A percentile compares a stretch with the other conserved stretches of the same genome.
Conservation (phyloP, 495 filamentous ascomycete species). For the Xylaria curta region DNA sequence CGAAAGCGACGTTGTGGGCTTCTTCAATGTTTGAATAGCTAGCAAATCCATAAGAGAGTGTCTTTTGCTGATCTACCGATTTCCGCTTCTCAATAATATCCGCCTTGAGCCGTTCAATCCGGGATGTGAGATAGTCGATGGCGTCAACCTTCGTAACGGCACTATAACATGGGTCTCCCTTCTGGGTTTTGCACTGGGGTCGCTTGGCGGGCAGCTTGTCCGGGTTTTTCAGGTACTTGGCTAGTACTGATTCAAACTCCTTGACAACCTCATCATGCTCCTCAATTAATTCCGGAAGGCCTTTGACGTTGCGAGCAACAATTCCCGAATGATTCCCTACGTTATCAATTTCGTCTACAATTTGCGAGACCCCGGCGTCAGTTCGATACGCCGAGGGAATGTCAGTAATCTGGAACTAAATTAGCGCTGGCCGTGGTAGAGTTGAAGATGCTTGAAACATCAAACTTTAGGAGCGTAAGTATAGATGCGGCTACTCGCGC, state of each 20-base stretch:
- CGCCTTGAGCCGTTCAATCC: constrained; percentile 72
- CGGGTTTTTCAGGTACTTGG: constrained; percentile 80
- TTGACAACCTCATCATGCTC: constrained; percentile 74
- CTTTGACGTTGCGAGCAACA: constrained; percentile 80
- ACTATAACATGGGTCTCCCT: constrained; percentile 57
- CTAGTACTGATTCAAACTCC: constrained; percentile 69
- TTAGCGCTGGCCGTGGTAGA: background rate
- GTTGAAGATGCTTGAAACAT: background rate
- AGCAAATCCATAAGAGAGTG: constrained; percentile 84
- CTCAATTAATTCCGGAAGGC: constrained; percentile 73
- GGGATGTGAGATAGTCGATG: constrained; percentile 77
- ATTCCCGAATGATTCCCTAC: constrained; percentile 66
- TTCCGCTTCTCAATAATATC: constrained; percentile 73
- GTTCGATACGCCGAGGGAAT: constrained; percentile 67
- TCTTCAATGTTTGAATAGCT: constrained; percentile 77
- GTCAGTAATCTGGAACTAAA: constrained; percentile 64
- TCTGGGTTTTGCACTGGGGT: constrained; percentile 71
- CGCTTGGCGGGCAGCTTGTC: constrained; percentile 70
- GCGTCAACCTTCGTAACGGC: constrained; percentile 74
- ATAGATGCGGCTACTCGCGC: background rate
- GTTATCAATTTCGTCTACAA: constrained; percentile 68
- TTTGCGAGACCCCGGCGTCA: constrained; percentile 72
- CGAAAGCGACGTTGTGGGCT: constrained; percentile 77
- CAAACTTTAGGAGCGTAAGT: background rate
- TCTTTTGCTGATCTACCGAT: constrained; percentile 73